A percentile compares a stretch with the other conserved stretches of the same genome.
Conservation (phyloP, 2,329 filamentous ascomycete species). For the Aspergillus sp. region DNA sequence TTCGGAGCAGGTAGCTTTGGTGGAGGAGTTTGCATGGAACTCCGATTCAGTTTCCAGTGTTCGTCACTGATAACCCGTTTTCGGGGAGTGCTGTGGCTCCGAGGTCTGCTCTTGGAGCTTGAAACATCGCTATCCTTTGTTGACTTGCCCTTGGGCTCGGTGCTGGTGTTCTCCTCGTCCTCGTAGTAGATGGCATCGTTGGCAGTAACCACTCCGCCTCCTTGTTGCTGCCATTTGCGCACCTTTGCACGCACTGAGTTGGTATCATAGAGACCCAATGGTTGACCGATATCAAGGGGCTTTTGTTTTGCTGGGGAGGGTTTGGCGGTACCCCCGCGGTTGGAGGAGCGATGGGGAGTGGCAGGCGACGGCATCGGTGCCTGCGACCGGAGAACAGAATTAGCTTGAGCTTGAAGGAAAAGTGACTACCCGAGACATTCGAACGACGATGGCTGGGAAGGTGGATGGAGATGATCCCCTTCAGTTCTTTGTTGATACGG, state of each 20-base stretch:
- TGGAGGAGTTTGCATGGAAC: constrained; percentile 36
- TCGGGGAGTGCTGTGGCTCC: constrained; percentile 63
- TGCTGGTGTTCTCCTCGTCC: constrained; percentile 35
- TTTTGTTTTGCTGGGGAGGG: constrained; percentile 50
- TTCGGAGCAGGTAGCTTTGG: constrained; percentile 39
- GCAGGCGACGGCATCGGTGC: constrained; percentile 38
- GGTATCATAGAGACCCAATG: constrained; percentile 56
- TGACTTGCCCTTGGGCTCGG: constrained; percentile 18
- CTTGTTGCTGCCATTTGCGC: constrained; percentile 77
- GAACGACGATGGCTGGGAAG: not conserved
- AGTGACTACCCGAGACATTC: constrained; percentile 7
- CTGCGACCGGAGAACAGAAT: constrained; percentile 5
- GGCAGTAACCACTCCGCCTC: constrained; percentile 60
- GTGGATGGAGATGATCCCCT: too few species aligned
- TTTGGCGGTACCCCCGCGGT: constrained; percentile 50
- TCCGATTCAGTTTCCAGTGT: constrained; percentile 64
- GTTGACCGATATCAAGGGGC: constrained; percentile 44
- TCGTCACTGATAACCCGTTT: constrained; percentile 92
- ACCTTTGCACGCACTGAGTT: constrained; percentile 73
- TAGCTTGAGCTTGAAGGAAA: not conserved
- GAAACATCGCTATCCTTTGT: constrained; percentile 20
- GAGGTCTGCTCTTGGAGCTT: constrained; percentile 29
- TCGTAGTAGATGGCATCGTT: constrained; percentile 55
- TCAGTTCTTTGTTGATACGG: too few species aligned
- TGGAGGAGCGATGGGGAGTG: constrained; percentile 34